Conservation (phyloP, 2,329 filamentous ascomycete species). For the Didymella keratinophila region DNA sequence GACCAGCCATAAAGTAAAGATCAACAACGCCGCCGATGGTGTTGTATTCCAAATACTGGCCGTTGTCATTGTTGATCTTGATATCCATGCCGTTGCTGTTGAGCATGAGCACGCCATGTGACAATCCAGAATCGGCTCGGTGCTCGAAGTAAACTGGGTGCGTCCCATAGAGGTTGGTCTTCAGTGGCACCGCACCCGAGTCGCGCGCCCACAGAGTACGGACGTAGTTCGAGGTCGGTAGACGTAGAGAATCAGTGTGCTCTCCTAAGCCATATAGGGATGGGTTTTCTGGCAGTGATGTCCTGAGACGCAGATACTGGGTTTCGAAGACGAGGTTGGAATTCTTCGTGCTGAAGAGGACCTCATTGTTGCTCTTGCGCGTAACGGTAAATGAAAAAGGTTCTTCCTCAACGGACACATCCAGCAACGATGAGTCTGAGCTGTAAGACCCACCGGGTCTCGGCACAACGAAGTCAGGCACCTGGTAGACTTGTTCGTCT, state of each 20-base stretch:
- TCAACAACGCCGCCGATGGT: slow-evolving; percentile 79
- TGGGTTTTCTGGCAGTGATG: slow-evolving; percentile 71
- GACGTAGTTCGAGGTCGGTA: slow-evolving; percentile 73
- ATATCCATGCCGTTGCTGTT: slow-evolving; percentile 69
- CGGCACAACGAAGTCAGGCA: slow-evolving; percentile 74
- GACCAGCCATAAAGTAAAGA: slow-evolving; percentile 61
- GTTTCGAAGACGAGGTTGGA: slow-evolving; percentile 75
- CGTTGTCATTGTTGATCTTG: slow-evolving; percentile 70
- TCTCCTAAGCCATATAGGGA: slow-evolving; percentile 81
- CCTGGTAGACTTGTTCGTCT: slow-evolving; percentile 73
- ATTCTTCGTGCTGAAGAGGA: slow-evolving; percentile 74
- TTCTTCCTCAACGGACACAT: slow-evolving; percentile 61
- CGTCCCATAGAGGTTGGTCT: slow-evolving; percentile 74
- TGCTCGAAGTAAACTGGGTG: slow-evolving; percentile 80
- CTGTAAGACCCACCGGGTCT: slow-evolving; percentile 57
- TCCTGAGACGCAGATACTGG: slow-evolving; percentile 77
- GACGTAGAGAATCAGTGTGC: slow-evolving; percentile 72
- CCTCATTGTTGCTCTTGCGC: slow-evolving; percentile 63
- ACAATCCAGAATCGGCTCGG: slow-evolving; percentile 55
- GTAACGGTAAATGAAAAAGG: slow-evolving; percentile 74
- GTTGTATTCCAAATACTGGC: slow-evolving; percentile 80
- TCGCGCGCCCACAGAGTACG: slow-evolving; percentile 77
- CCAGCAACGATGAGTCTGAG: slow-evolving; percentile 55
- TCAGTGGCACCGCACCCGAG: slow-evolving; percentile 65
- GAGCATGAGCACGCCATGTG: slow-evolving; percentile 47